Base-by-base conservation (phyloP, 2,329 filamentous ascomycete species). In the Aureobasidium sp. region DNA sequence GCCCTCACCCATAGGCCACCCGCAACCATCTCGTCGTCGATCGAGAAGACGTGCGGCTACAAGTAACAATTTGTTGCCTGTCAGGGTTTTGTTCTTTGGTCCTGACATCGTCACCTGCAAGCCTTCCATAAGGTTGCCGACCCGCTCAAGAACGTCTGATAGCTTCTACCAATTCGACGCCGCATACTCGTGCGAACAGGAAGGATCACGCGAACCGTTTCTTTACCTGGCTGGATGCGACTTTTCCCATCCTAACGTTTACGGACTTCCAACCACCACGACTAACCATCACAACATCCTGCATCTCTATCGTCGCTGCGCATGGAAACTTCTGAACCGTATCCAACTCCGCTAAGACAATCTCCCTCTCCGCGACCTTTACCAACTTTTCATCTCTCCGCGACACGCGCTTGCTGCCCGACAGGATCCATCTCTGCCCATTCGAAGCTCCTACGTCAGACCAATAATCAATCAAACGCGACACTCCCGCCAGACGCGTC, bases 121-220 rank as follows among this genome's bases (percentile, higher is more conserved):
- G 39, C 49, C 45, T 53, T 49, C 59, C 59, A 53, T 55, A 61
- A 61, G 59, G 49, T 53, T 61, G 47, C 59, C 59, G 59, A 50
- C 39, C 59, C 57, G 44, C 44, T 36, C 44, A 27, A 30, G 59
- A 61, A 61, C 59, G 59, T 61, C 59, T 61, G 59, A 61, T 61
- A 61, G 59, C 49, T 55, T 34, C 49, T 61, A 61, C 59, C 59
- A 55, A n/a, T 30, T 44, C 29, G 37, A 36, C 49, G 50, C 59
- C n/a, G 37, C 39, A 45, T 61, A 47, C 59, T 37, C 13, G n/a
- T 48, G 27, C 34, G 25, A 29, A 29, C 30, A 54, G 59, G 59
- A 47, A 61, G 59, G 59, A 55, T 53, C 59, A 61, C 41, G 37
- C 59, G 59, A 61, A 53, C 59, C 59, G 59, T 61, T 61, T 42